Evolutionary conservation across 2,329 filamentous ascomycete species (phyloP).

Genomic region (Ilyonectria mors-panacis): DNA sequence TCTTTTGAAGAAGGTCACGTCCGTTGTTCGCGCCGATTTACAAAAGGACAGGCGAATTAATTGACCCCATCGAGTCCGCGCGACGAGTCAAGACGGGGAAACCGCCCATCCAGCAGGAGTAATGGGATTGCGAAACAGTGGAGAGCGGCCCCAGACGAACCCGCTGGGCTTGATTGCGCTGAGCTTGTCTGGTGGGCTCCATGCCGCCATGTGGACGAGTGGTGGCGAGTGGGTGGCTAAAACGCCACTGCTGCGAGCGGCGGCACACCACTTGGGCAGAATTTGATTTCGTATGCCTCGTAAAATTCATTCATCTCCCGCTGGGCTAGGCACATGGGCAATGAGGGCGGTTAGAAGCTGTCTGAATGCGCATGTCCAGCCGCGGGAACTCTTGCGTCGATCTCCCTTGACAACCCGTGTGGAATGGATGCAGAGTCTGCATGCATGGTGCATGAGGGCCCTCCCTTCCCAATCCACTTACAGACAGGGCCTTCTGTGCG

Average conservation of each 20-base stretch:
- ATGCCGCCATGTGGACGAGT: background rate
- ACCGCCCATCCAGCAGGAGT: background rate
- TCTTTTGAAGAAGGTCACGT: slow-evolving; percentile 27
- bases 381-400: background rate
- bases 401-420: slow-evolving; percentile 29
- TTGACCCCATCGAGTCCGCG: background rate
- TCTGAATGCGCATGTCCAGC: background rate
- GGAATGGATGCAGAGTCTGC: slow-evolving; percentile 19
- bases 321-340: background rate
- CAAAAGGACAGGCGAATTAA: background rate
- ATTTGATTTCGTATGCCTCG: background rate
- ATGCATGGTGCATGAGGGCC: slow-evolving; percentile 18
- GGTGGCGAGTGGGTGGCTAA: slow-evolving; percentile 6
- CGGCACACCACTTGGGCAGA: background rate
- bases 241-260: background rate
- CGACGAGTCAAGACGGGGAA: slow-evolving; percentile 5
- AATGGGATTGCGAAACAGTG: slow-evolving; percentile 5
- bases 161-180: slow-evolving; percentile 4
- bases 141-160: slow-evolving; percentile 1
- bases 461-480: slow-evolving; percentile 15
- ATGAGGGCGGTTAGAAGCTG: slow-evolving; percentile 5
- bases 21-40: slow-evolving; percentile 5
- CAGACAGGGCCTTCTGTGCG: background rate
- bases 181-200: slow-evolving; percentile 16
- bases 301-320: slow-evolving; percentile 3